Evolutionary conservation across 1,284 basidiomycete species (phyloP).

Genomic region (Trametes hirsuta): DNA sequence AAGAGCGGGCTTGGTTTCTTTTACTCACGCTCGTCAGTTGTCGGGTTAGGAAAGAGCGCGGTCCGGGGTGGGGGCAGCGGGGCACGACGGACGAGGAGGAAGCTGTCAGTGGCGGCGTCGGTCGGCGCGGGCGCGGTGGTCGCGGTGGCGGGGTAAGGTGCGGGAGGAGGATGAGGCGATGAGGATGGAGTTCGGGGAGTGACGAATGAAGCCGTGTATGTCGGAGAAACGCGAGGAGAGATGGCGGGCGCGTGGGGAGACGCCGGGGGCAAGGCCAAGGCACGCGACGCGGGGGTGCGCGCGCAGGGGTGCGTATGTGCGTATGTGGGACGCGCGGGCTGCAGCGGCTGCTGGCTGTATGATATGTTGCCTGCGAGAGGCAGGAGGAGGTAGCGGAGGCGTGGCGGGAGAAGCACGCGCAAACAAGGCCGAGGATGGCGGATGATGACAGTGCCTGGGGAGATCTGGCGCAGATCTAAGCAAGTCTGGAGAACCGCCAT

Average conservation of each 20-base stretch:
- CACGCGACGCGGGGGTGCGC: neutral
- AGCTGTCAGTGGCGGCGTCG: constrained; percentile 11
- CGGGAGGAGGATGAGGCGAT: constrained; percentile 20
- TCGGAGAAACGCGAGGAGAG: constrained; percentile 15
- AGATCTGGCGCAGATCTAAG: constrained; percentile 12
- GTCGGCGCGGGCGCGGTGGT: neutral
- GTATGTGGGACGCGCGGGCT: neutral
- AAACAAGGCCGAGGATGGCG: constrained; percentile 14
- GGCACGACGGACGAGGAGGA: neutral
- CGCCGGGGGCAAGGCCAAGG: neutral
- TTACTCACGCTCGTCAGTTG: neutral
- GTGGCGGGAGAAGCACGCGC: constrained; percentile 9
- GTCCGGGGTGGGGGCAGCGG: neutral
- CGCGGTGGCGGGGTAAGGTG: constrained; percentile 5
- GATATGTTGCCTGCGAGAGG: neutral
- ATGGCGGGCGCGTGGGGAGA: neutral
- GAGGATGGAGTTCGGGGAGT: constrained; percentile 18
- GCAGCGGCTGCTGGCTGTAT: neutral
- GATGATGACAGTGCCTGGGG: constrained; percentile 16
- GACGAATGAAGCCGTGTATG: constrained; percentile 21
- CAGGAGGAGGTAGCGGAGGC: neutral
- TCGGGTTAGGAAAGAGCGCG: neutral
- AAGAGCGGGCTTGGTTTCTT: neutral
- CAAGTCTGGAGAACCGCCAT: neutral
- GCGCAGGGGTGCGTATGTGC: neutral